A percentile compares a stretch with the other conserved stretches of the same genome.
phyloP scores from a whole-genome alignment of 169 alveolate genomes.

The Eimeria tenella region DNA sequence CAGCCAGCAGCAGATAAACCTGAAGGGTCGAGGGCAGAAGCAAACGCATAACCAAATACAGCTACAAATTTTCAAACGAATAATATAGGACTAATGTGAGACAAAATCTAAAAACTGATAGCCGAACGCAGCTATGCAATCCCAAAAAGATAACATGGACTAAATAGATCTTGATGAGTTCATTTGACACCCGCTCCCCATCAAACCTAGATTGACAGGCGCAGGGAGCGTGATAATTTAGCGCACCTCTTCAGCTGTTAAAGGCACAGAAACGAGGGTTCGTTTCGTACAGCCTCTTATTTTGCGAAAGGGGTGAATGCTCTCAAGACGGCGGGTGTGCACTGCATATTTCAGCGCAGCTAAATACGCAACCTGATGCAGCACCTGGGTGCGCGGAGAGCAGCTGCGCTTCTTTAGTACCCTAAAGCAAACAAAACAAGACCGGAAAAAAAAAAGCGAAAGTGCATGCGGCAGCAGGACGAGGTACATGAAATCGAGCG shows the following conservation, averaged over 20 bases:
- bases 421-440: slow-evolving; percentile 65
- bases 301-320: slow-evolving; percentile 82
- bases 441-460: not conserved
- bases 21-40: slow-evolving; percentile 3
- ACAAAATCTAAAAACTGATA: too few species aligned
- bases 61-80: not conserved
- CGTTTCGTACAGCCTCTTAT: slow-evolving; percentile 84
- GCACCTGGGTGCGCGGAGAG: slow-evolving; percentile 84
- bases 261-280: slow-evolving; percentile 73
- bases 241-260: slow-evolving; percentile 72
- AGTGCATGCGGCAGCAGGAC: too few species aligned
- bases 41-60: not conserved
- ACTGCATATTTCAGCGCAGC: slow-evolving; percentile 85
- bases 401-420: slow-evolving; percentile 81
- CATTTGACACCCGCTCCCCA: too few species aligned
- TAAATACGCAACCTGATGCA: slow-evolving; percentile 85
- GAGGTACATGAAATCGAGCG: too few species aligned
- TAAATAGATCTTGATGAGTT: too few species aligned
- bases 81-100: not conserved
- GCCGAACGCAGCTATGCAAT: not conserved
- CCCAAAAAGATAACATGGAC: too few species aligned
- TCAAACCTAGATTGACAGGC: too few species aligned
- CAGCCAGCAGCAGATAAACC: slow-evolving; percentile 81
- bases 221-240: too few species aligned
- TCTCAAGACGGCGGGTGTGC: slow-evolving; percentile 81